Conservation (phyloP, 116 monocot species). For the Iris pallida region DNA sequence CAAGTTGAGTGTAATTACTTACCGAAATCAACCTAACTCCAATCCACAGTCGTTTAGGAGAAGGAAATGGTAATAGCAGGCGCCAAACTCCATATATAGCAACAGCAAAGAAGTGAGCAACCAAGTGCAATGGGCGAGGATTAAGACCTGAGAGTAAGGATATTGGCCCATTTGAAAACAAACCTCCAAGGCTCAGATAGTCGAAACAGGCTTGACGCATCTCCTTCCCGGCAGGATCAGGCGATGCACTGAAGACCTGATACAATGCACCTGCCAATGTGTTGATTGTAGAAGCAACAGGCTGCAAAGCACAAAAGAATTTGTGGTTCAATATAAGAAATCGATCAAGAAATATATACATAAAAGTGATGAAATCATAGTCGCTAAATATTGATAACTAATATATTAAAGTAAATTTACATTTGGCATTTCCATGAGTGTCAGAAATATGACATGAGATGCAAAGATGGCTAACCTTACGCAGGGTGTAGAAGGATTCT, state of each 20-base stretch:
- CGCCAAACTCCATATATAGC: conserved; percentile 85
- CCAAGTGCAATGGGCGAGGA: conserved; percentile 65
- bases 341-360: no score
- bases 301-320: conserved; percentile 31
- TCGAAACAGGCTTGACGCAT: conserved; percentile 83
- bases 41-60: conserved; percentile 67
- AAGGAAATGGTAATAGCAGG: conserved; percentile 66
- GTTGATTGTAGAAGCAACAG: conserved; percentile 87
- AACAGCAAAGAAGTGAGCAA: conserved; percentile 83
- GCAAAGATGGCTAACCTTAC: conserved; percentile 49
- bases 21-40: conserved; percentile 68
- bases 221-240: conserved; percentile 64
- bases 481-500: conserved; percentile 81
- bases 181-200: conserved; percentile 72
- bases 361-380: conserved; percentile 1
- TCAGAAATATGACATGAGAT: not conserved
- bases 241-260: conserved; percentile 71
- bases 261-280: conserved; percentile 81
- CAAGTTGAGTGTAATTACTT: conserved; percentile 16
- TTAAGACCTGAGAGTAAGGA: conserved; percentile 73
- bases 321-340: no score
- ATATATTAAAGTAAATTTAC: not conserved
- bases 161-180: conserved; percentile 62
- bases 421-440: not conserved
- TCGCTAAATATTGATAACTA: not conserved